Evolutionary conservation across 2,329 filamentous ascomycete species (phyloP).

Genomic region (Pyricularia sp.): DNA sequence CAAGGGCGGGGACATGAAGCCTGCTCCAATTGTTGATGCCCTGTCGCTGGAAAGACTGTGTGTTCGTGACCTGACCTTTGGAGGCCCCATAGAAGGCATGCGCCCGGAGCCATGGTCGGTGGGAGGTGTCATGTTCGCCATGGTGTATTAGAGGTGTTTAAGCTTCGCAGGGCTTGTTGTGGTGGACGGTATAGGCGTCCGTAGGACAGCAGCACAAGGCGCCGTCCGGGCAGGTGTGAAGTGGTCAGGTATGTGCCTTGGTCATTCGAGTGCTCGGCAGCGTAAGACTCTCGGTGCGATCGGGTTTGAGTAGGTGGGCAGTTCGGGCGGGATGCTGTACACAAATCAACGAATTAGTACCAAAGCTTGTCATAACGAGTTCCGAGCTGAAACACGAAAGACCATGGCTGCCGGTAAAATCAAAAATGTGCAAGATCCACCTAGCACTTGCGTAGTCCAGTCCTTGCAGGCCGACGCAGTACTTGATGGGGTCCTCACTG

Average conservation of each 20-base stretch:
- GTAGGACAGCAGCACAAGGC: background rate
- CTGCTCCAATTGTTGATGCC: constrained; percentile 50
- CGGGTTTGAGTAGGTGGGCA: background rate
- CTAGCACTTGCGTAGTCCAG: background rate
- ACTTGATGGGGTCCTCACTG: background rate
- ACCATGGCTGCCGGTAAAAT: background rate
- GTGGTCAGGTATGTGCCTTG: background rate
- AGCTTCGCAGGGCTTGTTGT: background rate
- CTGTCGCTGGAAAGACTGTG: constrained; percentile 65
- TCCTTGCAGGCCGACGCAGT: background rate
- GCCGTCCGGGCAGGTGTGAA: background rate
- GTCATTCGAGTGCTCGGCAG: background rate
- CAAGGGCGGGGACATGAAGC: constrained; percentile 56
- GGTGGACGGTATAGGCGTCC: background rate
- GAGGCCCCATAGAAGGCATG: constrained; percentile 11
- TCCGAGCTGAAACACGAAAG: background rate
- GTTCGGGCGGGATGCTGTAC: background rate
- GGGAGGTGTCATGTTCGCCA: background rate
- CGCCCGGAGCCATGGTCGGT: background rate
- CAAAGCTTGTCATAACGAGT: background rate
- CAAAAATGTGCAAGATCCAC: background rate
- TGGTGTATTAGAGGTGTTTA: background rate
- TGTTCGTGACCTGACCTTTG: constrained; percentile 33
- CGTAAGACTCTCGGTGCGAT: background rate
- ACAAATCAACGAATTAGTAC: background rate